Percentiles rank a stretch among this genome's conserved stretches.
Conservation (phyloP, 805 yeast species). For the Diddensiella transvaalensis region DNA sequence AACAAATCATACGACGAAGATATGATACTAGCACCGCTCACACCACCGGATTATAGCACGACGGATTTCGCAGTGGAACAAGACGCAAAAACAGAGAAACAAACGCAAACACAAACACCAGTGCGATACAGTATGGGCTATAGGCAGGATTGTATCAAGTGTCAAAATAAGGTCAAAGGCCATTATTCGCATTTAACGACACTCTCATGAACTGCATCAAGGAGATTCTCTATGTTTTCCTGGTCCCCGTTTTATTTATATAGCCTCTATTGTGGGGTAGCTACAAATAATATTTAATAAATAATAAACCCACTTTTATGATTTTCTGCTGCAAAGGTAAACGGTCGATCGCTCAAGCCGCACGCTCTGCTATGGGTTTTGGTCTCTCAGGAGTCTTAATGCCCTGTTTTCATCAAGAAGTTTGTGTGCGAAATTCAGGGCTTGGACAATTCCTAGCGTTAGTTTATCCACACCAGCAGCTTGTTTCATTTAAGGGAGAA, state of each 20-base stretch:
- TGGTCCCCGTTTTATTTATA: too few relatives aligned
- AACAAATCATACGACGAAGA: too few relatives aligned
- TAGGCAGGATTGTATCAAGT: slow-evolving; percentile 4
- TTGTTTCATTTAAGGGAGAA: slow-evolving; percentile 1
- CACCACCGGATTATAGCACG: neutral
- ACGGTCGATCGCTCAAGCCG: too few relatives aligned
- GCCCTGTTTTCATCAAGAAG: neutral
- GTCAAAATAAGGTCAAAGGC: slow-evolving; percentile 3
- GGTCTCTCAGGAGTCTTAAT: too few relatives aligned
- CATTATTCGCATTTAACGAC: slow-evolving; percentile 9
- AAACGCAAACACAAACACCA: neutral
- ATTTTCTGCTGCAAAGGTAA: too few relatives aligned
- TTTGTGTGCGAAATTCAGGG: neutral
- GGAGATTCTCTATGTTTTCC: too few relatives aligned
- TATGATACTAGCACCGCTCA: neutral
- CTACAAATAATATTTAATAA: too few relatives aligned
- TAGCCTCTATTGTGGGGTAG: too few relatives aligned
- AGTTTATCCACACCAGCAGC: too few relatives aligned
- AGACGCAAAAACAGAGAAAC: too few relatives aligned
- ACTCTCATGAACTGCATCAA: neutral
- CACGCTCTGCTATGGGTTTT: too few relatives aligned
- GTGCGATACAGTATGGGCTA: slow-evolving; percentile 8
- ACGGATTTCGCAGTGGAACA: neutral
- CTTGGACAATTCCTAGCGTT: neutral
- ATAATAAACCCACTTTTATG: too few relatives aligned